Base-by-base conservation (phyloP, 2,329 filamentous ascomycete species). In the Trichoderma atroviride region DNA sequence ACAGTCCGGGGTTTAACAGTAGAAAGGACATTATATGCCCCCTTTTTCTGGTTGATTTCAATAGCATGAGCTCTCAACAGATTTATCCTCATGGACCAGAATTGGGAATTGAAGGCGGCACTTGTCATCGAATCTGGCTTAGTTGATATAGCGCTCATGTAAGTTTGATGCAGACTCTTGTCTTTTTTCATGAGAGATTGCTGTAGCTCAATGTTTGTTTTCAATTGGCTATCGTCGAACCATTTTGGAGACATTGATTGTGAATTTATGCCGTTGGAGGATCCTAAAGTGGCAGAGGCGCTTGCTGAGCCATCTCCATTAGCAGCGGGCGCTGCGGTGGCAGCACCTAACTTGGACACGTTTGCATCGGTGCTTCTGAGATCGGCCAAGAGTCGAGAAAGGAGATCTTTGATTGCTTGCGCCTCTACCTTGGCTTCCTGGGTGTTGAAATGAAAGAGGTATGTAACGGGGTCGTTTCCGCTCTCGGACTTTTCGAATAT, bases 1-100 rank as follows among this genome's bases (percentile, higher is more conserved):
- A 80, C 78, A 2, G 79, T 80, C 6, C 78, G 76, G 7, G 92
- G 91, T 77, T 96, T 97, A 74, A 98, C 89, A 22, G 92, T 92
- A 0, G 96, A 94, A 22, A 99, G 84, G 7, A 98, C 94, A 74
- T 99, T 98, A 81, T 97, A 97, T 4, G 93, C 89, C 6, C 95
- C 96, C 73, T 92, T 91, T 74, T 90, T 91, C 82, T 99, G 96
- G 70, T 88, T 89, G 68, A 88, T 89, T 80, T 98, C 94, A 57
- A 97, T 96, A 1, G 94, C 94, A 81, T 97, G 92, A 0, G 95
- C 92, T 14, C 96, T 91, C 35, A 99, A 85, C 37, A 97, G 83
- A 78, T 93, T 93, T 58, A 94, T 87, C 57, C 96, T 87, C 2
- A 93, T 93, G 1, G 93, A 93, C 96, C 96, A 99, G 81, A 99